Evolutionary conservation across 306 rosid species (phyloP).

Genomic region (Astragalus membranaceus): DNA sequence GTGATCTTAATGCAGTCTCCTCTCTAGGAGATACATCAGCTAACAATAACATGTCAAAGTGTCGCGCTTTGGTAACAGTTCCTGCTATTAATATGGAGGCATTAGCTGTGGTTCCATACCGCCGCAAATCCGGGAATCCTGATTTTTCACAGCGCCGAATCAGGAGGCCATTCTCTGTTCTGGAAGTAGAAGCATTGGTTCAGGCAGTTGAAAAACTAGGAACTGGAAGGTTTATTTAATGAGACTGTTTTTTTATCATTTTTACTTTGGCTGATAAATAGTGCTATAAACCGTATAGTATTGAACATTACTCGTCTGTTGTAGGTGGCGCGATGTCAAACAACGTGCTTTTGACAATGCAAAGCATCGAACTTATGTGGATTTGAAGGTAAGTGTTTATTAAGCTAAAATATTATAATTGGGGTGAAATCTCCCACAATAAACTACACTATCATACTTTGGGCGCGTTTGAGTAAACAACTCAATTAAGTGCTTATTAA

Average conservation of each 20-base stretch:
- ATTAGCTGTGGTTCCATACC: slow-evolving; percentile 53
- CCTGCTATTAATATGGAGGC: slow-evolving; percentile 54
- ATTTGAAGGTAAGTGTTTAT: slow-evolving; percentile 53
- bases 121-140: slow-evolving; percentile 47
- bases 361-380: slow-evolving; percentile 68
- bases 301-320: not conserved
- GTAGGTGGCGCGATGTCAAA: slow-evolving; percentile 71
- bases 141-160: slow-evolving; percentile 64
- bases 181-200: slow-evolving; percentile 79
- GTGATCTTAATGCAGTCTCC: slow-evolving; percentile 30
- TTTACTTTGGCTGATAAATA: not conserved
- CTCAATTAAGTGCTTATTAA: too few species aligned
- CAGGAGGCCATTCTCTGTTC: slow-evolving; percentile 75
- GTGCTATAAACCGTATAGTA: not conserved
- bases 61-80: slow-evolving; percentile 52
- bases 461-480: not conserved
- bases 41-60: slow-evolving; percentile 37
- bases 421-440: not conserved
- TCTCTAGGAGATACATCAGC: slow-evolving; percentile 31
- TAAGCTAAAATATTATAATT: not conserved
- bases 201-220: slow-evolving; percentile 79
- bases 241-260: not conserved
- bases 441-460: not conserved
- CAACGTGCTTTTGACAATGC: slow-evolving; percentile 60
- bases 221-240: slow-evolving; percentile 64